Percentiles rank a stretch among this genome's conserved stretches.
phyloP scores from a whole-genome alignment of 768 basidiomycete genomes.

The Termitomyces sp. region DNA sequence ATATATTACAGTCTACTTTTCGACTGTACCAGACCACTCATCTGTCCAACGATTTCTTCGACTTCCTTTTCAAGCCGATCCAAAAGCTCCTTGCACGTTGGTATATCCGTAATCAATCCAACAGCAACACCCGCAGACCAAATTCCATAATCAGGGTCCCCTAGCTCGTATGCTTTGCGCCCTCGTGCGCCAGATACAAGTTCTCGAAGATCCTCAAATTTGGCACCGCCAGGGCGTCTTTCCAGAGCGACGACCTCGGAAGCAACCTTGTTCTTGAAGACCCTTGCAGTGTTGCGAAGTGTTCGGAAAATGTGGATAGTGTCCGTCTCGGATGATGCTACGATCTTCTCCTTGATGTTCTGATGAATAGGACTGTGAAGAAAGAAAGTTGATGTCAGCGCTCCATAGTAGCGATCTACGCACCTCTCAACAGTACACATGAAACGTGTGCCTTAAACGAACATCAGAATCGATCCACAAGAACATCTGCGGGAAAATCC shows the following conservation, averaged over 20 bases:
- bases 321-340: conserved; percentile 75
- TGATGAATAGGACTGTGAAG: conserved; percentile 69
- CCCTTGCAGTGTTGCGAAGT: conserved; percentile 76
- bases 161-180: conserved; percentile 70
- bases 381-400: background rate
- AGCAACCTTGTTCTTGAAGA: conserved; percentile 81
- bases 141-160: conserved; percentile 84
- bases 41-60: conserved; percentile 53
- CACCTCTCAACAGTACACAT: conserved; percentile 88
- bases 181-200: conserved; percentile 71
- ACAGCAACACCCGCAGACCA: conserved; percentile 68
- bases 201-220: conserved; percentile 81
- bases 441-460: conserved; percentile 66
- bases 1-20: conserved; percentile 33
- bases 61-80: conserved; percentile 67
- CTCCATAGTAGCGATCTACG: background rate
- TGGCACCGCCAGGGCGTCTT: conserved; percentile 72
- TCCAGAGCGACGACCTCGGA: conserved; percentile 84
- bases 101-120: conserved; percentile 79
- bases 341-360: conserved; percentile 87
- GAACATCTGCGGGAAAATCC: conserved; percentile 14
- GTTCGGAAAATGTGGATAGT: conserved; percentile 91
- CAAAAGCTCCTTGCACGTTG: conserved; percentile 72
- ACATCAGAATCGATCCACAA: background rate
- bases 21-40: conserved; percentile 28